Evolutionary conservation across 345 rosid genomes (phyloP).

Genomic region (Eucalyptus curtisii): DNA sequence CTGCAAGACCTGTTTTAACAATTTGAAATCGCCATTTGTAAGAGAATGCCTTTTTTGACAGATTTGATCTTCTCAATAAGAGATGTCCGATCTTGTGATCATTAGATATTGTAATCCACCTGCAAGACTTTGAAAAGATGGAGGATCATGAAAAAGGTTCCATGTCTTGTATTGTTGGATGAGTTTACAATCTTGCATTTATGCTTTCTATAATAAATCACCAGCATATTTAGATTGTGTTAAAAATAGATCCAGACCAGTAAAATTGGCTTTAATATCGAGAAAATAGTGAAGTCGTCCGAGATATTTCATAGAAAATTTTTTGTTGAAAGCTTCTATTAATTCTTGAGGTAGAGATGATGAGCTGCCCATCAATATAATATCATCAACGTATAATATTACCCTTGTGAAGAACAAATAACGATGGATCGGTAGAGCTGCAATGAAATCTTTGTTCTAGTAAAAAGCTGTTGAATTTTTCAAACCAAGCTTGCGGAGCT

Average conservation of each 20-base stretch:
- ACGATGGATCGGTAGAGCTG: background rate
- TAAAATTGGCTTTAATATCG: background rate
- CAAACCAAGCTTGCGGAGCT: background rate
- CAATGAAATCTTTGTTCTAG: background rate
- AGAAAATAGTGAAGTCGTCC: background rate
- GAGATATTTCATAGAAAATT: background rate
- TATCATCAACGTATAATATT: background rate
- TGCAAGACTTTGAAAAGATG: background rate
- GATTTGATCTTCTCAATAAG: background rate
- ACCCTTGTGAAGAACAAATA: background rate
- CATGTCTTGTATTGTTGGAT: background rate
- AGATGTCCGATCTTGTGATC: background rate
- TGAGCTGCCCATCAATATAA: background rate
- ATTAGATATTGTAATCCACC: background rate
- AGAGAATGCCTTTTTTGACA: background rate
- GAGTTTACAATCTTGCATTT: background rate
- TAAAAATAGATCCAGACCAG: background rate
- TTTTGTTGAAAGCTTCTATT: background rate
- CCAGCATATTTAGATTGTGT: background rate
- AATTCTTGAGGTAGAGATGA: background rate
- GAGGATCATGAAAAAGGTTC: background rate
- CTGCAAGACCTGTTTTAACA: fast-evolving
- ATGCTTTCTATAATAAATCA: background rate
- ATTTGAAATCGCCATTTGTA: background rate
- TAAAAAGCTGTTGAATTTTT: background rate